A percentile compares a stretch with the other conserved stretches of the same genome.
phyloP scores from a whole-genome alignment of 345 rosid genomes.

The Jatropha curcas region DNA sequence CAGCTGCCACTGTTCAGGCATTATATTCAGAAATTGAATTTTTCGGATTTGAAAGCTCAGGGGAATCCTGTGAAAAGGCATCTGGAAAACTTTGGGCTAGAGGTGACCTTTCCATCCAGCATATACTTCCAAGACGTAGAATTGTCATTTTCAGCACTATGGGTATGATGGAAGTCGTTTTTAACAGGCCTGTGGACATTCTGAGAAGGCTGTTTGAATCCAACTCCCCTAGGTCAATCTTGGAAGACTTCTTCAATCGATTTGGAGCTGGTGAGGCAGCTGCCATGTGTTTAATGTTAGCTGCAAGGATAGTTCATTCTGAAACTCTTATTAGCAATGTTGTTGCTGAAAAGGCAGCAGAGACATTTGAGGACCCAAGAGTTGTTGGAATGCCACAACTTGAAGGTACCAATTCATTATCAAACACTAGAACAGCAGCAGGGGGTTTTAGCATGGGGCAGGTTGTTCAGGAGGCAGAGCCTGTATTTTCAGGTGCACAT shows the following conservation, averaged over 20 bases:
- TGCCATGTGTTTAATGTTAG: slow-evolving; percentile 96
- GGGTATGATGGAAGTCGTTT: slow-evolving; percentile 97
- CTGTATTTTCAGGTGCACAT: slow-evolving; percentile 88
- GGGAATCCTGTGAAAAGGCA: slow-evolving; percentile 75
- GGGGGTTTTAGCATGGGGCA: slow-evolving; percentile 99
- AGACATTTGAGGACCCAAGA: slow-evolving; percentile 95
- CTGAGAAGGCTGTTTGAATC: slow-evolving; percentile 85
- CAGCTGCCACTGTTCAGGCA: slow-evolving; percentile 75
- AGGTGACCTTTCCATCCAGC: slow-evolving; percentile 90
- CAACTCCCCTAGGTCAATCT: slow-evolving; percentile 71
- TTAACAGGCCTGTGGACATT: slow-evolving; percentile 94
- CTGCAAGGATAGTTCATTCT: slow-evolving; percentile 78
- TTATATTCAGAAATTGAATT: slow-evolving; percentile 83
- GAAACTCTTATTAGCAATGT: slow-evolving; percentile 70
- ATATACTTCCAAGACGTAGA: slow-evolving; percentile 87
- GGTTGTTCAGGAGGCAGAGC: slow-evolving; percentile 97
- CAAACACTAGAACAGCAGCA: slow-evolving; percentile 76
- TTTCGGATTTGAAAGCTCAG: slow-evolving; percentile 64
- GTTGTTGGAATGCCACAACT: slow-evolving; percentile 94
- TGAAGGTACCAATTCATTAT: slow-evolving; percentile 74
- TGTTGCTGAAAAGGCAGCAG: slow-evolving; percentile 91
- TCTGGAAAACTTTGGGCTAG: slow-evolving; percentile 93
- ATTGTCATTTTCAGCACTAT: slow-evolving; percentile 84
- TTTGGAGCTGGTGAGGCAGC: slow-evolving; percentile 99
- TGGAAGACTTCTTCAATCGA: slow-evolving; percentile 92